Base-by-base conservation (phyloP, 176 grass and related monocot species). In the Rhipidocladum racemiflorum region DNA sequence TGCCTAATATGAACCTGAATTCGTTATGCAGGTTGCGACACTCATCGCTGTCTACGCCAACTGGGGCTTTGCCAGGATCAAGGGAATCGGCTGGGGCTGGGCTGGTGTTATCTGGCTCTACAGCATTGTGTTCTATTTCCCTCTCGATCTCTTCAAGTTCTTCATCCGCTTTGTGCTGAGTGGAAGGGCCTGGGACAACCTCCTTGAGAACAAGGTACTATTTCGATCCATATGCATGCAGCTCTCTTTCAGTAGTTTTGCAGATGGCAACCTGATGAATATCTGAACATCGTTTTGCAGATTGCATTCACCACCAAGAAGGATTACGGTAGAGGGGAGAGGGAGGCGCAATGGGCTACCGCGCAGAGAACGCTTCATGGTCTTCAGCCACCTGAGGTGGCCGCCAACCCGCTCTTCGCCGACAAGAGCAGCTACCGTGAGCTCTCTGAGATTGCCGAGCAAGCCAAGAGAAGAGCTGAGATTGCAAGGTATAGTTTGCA, bases 341-440 rank as follows among this genome's bases (percentile, higher is more conserved):
- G 97, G 68, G 97, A 99, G 77, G 97, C 93, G 10, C 97, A 94
- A 49, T 99, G 97, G 97, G 97, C 93, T 4, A 34, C 90, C 16
- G 97, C 97, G 2, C 97, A 99, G 85, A 93, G 97, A 66, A 99
- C 97, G 9, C 97, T 99, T 13, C 97, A 99, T 48, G 97, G 97
- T 14, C 97, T 99, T 21, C 97, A 96, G 79, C 90, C 95, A 48
- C 91, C 97, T 0, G 87, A 93, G 59, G 61, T 46, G 5, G 65
- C 72, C 55, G 21, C 76, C 5, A 62, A 77, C 65, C 56, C 72
- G 0, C 90, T 94, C 43, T 96, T 99, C 46, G 4, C 71, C 7
- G 97, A 99, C 71, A 99, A 96, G 93, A 91, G 49, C 87, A 96
- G 91, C 93, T 99, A 99, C 82, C 91, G 97, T n/a, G 97, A 96